phyloP scores from a whole-genome alignment of 1,284 basidiomycete genomes.

The Ganoderma leucocontextum region DNA sequence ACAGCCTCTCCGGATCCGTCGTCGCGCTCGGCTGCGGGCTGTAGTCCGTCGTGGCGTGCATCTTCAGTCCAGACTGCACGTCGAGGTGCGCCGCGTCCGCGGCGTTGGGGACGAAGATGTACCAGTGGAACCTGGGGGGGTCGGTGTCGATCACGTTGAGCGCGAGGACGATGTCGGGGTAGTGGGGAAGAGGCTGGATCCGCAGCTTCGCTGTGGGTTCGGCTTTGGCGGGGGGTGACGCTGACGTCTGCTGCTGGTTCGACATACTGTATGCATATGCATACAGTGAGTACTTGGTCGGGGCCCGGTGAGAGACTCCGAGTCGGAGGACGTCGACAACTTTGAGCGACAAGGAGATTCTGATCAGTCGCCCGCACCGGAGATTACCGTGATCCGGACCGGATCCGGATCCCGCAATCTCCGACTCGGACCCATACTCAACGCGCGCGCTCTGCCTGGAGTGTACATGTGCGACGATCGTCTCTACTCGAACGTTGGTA shows the following conservation, averaged over 20 bases:
- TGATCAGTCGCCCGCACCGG: not conserved
- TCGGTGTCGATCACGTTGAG: slow-evolving; percentile 28
- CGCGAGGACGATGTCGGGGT: slow-evolving; percentile 25
- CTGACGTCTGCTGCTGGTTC: not conserved
- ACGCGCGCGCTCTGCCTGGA: too few species aligned
- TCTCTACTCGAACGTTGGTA: too few species aligned
- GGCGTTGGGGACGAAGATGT: slow-evolving; percentile 21
- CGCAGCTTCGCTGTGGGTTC: not conserved
- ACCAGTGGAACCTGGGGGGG: slow-evolving; percentile 28
- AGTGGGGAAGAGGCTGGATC: slow-evolving; percentile 12
- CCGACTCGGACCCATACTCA: too few species aligned
- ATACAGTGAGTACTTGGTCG: not conserved
- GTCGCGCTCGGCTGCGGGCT: slow-evolving; percentile 16
- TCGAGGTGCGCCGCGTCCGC: not conserved
- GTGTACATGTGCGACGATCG: too few species aligned
- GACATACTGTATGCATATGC: not conserved
- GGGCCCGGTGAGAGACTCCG: not conserved
- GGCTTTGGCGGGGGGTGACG: not conserved
- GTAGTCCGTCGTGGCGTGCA: slow-evolving; percentile 25
- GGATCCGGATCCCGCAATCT: too few species aligned
- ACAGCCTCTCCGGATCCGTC: not conserved
- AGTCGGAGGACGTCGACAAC: not conserved
- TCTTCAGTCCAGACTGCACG: slow-evolving; percentile 13
- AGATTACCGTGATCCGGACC: not conserved
- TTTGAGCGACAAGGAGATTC: too few species aligned